Conservation (phyloP, 805 yeast genomes). For the Candida argentea region DNA sequence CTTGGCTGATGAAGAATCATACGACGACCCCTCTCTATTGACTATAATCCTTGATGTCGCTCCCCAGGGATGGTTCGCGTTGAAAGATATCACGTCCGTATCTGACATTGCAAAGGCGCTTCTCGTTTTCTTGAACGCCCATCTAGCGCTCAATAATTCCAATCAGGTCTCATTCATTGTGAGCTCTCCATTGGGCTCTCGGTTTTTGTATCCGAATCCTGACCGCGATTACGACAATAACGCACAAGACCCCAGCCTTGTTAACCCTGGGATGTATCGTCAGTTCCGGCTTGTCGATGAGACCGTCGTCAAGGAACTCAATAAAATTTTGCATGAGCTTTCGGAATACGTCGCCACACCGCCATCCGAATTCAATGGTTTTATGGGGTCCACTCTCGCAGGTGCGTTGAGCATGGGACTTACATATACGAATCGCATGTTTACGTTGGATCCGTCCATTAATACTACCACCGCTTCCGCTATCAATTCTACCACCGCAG, state of each 20-base stretch:
- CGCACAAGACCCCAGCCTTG: conserved; percentile 14
- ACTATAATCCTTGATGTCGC: conserved; percentile 71
- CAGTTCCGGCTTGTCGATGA: conserved; percentile 78
- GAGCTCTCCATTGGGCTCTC: conserved; percentile 61
- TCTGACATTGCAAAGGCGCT: conserved; percentile 54
- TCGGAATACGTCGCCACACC: conserved; percentile 1
- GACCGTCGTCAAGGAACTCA: conserved; percentile 50
- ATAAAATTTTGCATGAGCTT: no score
- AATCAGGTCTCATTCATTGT: conserved; percentile 78
- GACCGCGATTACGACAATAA: conserved; percentile 6
- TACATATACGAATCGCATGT: conserved; percentile 63
- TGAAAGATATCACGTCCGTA: conserved; percentile 38
- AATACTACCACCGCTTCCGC: conserved; percentile 36
- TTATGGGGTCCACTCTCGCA: conserved; percentile 30
- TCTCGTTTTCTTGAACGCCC: conserved; percentile 76
- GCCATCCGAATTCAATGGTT: neutral
- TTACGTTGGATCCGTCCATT: conserved; percentile 38
- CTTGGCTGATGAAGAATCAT: conserved; percentile 11
- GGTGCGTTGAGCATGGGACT: conserved; percentile 80
- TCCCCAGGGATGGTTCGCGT: conserved; percentile 55
- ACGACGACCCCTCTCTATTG: conserved; percentile 60
- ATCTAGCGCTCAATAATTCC: conserved; percentile 72
- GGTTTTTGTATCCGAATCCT: conserved; percentile 56
- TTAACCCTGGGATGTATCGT: conserved; percentile 65
- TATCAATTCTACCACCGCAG: conserved; percentile 26